Evolutionary conservation across 768 basidiomycete genomes (phyloP).

Genomic region (Coprinopsis marcescibilis): DNA sequence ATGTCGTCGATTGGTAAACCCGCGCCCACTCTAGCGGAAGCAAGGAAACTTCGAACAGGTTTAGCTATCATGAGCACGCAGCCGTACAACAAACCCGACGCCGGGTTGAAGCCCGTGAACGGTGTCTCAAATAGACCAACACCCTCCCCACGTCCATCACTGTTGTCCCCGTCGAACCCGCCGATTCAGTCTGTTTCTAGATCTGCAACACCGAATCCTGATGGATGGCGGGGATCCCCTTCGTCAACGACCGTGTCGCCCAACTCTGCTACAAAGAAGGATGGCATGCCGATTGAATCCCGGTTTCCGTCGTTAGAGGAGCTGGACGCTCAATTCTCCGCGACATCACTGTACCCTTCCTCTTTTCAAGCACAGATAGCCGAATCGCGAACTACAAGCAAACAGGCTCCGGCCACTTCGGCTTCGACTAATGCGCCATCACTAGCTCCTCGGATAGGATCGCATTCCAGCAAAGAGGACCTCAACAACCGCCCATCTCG

Average conservation of each 20-base stretch:
- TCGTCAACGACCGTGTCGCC: slow-evolving; percentile 26
- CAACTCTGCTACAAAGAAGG: slow-evolving; percentile 22
- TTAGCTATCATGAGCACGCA: slow-evolving; percentile 46
- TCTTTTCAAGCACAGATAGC: too few species aligned
- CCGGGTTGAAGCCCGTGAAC: slow-evolving; percentile 5
- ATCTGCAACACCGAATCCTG: slow-evolving; percentile 21
- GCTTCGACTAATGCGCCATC: not conserved
- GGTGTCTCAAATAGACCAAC: slow-evolving; percentile 25
- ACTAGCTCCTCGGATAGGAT: not conserved
- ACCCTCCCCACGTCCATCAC: slow-evolving; percentile 28
- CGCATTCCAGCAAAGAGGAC: slow-evolving; percentile 4
- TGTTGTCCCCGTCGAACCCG: slow-evolving; percentile 19
- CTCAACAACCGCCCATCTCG: slow-evolving; percentile 8
- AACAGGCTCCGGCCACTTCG: not conserved
- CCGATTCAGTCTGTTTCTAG: slow-evolving; percentile 29
- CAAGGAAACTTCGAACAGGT: slow-evolving; percentile 65
- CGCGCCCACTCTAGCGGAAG: slow-evolving; percentile 70
- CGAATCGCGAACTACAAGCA: too few species aligned
- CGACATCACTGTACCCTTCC: slow-evolving; percentile 21
- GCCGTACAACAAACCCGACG: slow-evolving; percentile 21
- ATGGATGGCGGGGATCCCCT: slow-evolving; percentile 24
- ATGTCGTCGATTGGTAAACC: slow-evolving; percentile 36
- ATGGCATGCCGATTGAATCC: slow-evolving; percentile 52
- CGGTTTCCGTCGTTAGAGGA: slow-evolving; percentile 88
- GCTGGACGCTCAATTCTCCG: slow-evolving; percentile 47